Percentiles rank a stretch among this genome's conserved stretches.
phyloP scores from a whole-genome alignment of 1,139 yeast genomes.

The Scheffersomyces segobiensis region DNA sequence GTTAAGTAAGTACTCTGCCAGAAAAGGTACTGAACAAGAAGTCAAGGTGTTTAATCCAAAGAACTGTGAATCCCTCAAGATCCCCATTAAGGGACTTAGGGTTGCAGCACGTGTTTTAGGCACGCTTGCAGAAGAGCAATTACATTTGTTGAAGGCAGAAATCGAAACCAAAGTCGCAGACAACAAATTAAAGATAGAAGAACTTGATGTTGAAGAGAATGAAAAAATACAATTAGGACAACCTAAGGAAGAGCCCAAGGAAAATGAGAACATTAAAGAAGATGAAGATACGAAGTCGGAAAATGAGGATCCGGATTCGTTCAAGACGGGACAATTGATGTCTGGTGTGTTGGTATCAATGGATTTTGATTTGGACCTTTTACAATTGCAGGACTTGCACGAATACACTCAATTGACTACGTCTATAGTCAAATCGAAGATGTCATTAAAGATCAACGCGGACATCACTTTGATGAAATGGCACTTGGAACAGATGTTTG shows the following conservation, averaged over 20 bases:
- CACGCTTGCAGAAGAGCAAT: conserved; percentile 59
- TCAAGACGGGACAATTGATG: conserved; percentile 46
- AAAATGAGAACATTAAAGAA: conserved; percentile 4
- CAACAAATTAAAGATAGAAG: conserved; percentile 17
- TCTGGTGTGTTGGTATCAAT: conserved; percentile 92
- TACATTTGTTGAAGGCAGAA: conserved; percentile 32
- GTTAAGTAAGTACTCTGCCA: conserved; percentile 76
- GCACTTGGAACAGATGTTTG: conserved; percentile 97
- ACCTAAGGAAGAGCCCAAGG: conserved; percentile 1
- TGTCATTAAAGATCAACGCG: conserved; percentile 75
- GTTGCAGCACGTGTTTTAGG: conserved; percentile 92
- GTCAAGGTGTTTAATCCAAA: conserved; percentile 92
- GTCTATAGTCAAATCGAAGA: conserved; percentile 80
- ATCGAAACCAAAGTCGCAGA: conserved; percentile 23
- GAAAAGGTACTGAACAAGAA: conserved; percentile 86
- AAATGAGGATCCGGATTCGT: conserved; percentile 7
- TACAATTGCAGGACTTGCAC: conserved; percentile 82
- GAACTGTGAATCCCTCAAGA: conserved; percentile 77
- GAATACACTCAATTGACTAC: conserved; percentile 89
- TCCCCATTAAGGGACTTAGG: conserved; percentile 81
- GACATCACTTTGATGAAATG: conserved; percentile 77
- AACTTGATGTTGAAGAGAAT: conserved; percentile 14
- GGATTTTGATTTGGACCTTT: conserved; percentile 82
- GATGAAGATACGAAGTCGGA: conserved; percentile 6
- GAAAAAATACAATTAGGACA: background rate